These are phyloP conservation scores for Aurinia saxatilis DNA, from an alignment of 345 rosid genomes.

Conservation along the genomic window DNA sequence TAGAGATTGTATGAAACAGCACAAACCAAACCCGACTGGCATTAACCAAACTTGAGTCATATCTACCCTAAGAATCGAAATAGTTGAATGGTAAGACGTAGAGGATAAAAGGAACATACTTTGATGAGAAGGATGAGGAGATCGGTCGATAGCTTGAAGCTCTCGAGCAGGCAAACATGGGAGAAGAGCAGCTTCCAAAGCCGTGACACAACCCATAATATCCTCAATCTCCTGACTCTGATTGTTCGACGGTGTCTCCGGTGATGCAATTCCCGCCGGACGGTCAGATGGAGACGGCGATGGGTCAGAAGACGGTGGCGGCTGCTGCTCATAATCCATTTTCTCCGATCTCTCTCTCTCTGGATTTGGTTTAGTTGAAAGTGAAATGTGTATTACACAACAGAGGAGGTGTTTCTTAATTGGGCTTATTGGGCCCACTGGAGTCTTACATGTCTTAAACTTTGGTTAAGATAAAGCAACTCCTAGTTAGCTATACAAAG, in stretches of 20 bases:
- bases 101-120: constrained; percentile 39
- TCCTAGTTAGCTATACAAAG: too few relatives aligned
- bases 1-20: background rate
- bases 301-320: constrained; percentile 16
- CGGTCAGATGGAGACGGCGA: constrained; percentile 18
- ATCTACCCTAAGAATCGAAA: background rate
- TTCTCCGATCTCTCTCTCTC: constrained; percentile 2
- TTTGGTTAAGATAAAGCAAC: too few relatives aligned
- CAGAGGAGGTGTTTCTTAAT: background rate
- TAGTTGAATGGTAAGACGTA: background rate
- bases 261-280: constrained; percentile 15
- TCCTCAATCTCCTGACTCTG: constrained; percentile 44
- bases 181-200: constrained; percentile 77
- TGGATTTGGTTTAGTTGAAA: background rate
- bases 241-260: constrained; percentile 30
- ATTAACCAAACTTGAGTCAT: too few relatives aligned
- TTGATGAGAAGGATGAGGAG: constrained; percentile 95
- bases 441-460: too few relatives aligned
- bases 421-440: background rate
- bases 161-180: constrained; percentile 98
- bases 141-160: constrained; percentile 95
- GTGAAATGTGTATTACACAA: too few relatives aligned
- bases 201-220: constrained; percentile 66
- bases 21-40: background rate
- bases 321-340: constrained; percentile 21